Conservation (phyloP, 106 monocot genomes). For the Triglochin maritima region DNA sequence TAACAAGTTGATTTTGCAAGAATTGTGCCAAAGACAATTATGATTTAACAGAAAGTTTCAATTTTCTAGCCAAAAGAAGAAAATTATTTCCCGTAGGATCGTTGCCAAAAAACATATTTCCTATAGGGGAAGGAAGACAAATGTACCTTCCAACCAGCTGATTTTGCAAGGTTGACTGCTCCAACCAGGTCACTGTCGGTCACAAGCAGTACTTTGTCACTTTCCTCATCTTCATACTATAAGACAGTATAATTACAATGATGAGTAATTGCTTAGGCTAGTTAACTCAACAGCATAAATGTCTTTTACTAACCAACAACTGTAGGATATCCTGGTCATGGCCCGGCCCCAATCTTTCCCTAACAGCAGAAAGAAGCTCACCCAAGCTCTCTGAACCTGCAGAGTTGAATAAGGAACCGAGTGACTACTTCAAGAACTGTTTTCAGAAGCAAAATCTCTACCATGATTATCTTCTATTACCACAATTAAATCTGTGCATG, state of each 20-base stretch:
- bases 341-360: slow-evolving; percentile 42
- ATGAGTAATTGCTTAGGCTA: not conserved
- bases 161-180: slow-evolving; percentile 67
- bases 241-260: slow-evolving; percentile 5
- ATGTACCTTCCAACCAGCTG: slow-evolving; percentile 64
- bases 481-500: slow-evolving; percentile 77
- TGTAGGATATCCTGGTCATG: slow-evolving; percentile 31
- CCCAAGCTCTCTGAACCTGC: slow-evolving; percentile 58
- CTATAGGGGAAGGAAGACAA: not conserved
- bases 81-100: not conserved
- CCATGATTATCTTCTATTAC: slow-evolving; percentile 21
- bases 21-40: too few relatives aligned
- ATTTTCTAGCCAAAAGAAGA: not conserved
- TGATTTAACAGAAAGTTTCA: too few relatives aligned
- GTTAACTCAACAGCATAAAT: not conserved
- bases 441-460: not conserved
- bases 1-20: too few relatives aligned
- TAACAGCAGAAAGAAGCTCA: slow-evolving; percentile 54
- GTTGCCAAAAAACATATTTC: not conserved
- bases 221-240: slow-evolving; percentile 98
- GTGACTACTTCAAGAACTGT: not conserved
- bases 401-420: not conserved
- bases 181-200: slow-evolving; percentile 64
- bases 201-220: slow-evolving; percentile 60
- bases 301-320: slow-evolving; percentile 38